phyloP scores from a whole-genome alignment of 331 rosid species.

The Phaseolus coccineus region DNA sequence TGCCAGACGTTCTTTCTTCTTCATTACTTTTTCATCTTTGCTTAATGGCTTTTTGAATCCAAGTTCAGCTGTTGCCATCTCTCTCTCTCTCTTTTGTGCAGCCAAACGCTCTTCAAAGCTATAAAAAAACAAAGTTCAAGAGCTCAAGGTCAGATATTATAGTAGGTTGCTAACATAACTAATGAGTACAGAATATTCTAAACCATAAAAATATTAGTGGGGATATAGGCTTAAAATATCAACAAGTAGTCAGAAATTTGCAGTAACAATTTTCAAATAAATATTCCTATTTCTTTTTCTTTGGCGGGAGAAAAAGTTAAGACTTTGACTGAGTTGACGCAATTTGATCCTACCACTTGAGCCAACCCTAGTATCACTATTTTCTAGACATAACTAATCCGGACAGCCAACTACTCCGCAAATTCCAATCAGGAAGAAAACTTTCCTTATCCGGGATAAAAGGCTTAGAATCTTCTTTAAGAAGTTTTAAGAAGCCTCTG shows the following conservation, averaged over 20 bases:
- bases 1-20: constrained; percentile 94
- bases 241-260: constrained; percentile 17
- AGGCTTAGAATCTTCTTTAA: constrained; percentile 25
- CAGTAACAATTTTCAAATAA: constrained; percentile 29
- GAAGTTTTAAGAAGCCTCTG: constrained; percentile 37
- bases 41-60: constrained; percentile 89
- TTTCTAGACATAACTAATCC: constrained; percentile 35
- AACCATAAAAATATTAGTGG: constrained; percentile 25
- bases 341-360: constrained; percentile 38
- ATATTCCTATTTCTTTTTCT: constrained; percentile 16
- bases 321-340: constrained; percentile 14
- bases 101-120: constrained; percentile 94
- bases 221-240: constrained; percentile 33
- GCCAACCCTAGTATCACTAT: constrained; percentile 30
- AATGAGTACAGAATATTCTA: constrained; percentile 25
- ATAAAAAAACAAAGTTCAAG: constrained; percentile 40
- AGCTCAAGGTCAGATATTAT: constrained; percentile 41
- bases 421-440: constrained; percentile 8
- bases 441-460: constrained; percentile 19
- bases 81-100: constrained; percentile 90
- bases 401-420: constrained; percentile 15
- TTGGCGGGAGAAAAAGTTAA: neutral
- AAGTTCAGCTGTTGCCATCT: constrained; percentile 68
- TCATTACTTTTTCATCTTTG: constrained; percentile 88
- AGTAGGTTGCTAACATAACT: constrained; percentile 21